These are phyloP conservation scores for Penstemon barbatus DNA, from an alignment of 257 asterid species.

Conservation along the genomic window DNA sequence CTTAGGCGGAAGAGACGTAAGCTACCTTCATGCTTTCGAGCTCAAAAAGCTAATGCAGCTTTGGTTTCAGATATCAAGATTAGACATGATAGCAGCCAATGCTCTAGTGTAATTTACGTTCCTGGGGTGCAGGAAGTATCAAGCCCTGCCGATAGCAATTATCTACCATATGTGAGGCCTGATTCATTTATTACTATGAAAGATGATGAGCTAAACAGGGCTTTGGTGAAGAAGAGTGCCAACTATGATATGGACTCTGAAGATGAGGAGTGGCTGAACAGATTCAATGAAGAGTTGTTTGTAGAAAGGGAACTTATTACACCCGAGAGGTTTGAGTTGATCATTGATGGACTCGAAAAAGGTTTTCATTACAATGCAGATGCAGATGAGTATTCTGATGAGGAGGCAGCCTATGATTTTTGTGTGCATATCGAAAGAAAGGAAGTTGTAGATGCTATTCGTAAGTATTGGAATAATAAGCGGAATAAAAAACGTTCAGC, in stretches of 20 bases:
- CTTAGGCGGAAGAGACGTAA: conserved; percentile 61
- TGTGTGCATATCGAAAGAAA: conserved; percentile 49
- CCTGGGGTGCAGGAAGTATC: conserved; percentile 74
- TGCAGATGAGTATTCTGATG: conserved; percentile 51
- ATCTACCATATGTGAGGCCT: conserved; percentile 53
- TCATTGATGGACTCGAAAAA: conserved; percentile 77
- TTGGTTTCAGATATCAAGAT: conserved; percentile 39
- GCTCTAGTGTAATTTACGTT: conserved; percentile 64
- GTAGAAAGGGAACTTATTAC: conserved; percentile 41
- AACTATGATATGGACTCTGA: conserved; percentile 89
- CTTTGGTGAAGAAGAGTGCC: conserved; percentile 55
- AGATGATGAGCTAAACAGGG: conserved; percentile 78
- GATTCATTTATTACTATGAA: conserved; percentile 58
- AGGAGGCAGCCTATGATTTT: conserved; percentile 7
- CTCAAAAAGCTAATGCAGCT: conserved; percentile 41
- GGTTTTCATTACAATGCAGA: conserved; percentile 50
- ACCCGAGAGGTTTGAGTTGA: conserved; percentile 66
- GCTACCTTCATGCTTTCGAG: conserved; percentile 39
- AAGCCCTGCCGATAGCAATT: conserved; percentile 27
- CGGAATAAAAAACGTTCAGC: conserved; percentile 68
- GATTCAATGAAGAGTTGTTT: conserved; percentile 34
- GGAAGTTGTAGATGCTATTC: conserved; percentile 65
- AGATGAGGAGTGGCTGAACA: conserved; percentile 75
- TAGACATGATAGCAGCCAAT: conserved; percentile 39
- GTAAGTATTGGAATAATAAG: conserved; percentile 67